Evolutionary conservation across 768 basidiomycete species (phyloP).

Genomic region (Mycena olivaceomarginata): DNA sequence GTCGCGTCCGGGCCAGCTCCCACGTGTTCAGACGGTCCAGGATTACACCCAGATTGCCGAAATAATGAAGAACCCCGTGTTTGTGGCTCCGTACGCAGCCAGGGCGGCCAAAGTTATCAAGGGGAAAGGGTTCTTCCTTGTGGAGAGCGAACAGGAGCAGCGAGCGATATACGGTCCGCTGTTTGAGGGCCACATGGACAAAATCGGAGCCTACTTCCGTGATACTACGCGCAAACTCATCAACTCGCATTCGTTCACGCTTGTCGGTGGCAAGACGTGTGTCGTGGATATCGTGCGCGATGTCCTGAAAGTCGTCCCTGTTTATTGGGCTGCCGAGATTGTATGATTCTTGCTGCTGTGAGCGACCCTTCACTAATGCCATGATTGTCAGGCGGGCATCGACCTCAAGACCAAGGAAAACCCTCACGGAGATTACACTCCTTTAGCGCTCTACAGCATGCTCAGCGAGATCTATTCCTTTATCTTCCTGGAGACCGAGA

Average conservation of each 20-base stretch:
- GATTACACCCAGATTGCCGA: constrained; percentile 72
- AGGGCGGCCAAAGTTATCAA: constrained; percentile 73
- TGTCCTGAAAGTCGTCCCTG: constrained; percentile 78
- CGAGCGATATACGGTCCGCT: constrained; percentile 69
- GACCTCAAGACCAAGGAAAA: constrained; percentile 75
- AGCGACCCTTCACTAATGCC: constrained; percentile 3
- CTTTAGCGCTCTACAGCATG: constrained; percentile 76
- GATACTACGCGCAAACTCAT: constrained; percentile 79
- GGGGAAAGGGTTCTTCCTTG: constrained; percentile 82
- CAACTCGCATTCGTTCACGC: constrained; percentile 67
- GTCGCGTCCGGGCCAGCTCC: constrained; percentile 63
- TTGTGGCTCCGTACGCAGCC: constrained; percentile 68
- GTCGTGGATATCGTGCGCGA: constrained; percentile 82
- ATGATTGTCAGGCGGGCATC: constrained; percentile 76
- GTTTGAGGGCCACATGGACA: constrained; percentile 64
- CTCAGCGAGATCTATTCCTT: constrained; percentile 86
- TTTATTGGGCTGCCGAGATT: constrained; percentile 85
- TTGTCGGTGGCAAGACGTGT: constrained; percentile 72
- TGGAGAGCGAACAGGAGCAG: constrained; percentile 70
- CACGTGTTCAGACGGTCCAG: constrained; percentile 55
- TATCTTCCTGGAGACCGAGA: constrained; percentile 84
- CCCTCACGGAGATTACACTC: constrained; percentile 76
- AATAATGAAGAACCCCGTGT: constrained; percentile 70
- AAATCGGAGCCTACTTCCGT: constrained; percentile 79
- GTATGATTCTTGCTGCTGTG: constrained; percentile 61